Base-by-base conservation (phyloP, 2,329 filamentous ascomycete species). In the Diplocarpon mali region DNA sequence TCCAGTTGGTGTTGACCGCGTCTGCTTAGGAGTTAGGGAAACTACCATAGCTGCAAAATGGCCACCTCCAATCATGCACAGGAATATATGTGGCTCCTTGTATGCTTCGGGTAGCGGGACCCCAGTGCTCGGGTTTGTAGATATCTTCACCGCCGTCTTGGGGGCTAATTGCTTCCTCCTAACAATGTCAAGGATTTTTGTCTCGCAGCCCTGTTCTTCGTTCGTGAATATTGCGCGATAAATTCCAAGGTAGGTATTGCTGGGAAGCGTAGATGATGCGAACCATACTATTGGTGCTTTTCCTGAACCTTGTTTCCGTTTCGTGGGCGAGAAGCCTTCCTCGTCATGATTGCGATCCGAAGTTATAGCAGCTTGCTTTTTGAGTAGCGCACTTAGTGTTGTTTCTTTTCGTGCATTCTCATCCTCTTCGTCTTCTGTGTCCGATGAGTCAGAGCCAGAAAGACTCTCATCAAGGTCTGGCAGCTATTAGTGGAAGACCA, bases 31-130 rank as follows among this genome's bases (percentile, higher is more conserved):
- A 0, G 86, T 79, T 3, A 96, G 72, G 0, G 88, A 88, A 10
- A 98, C 85, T 10, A 96, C 72, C 89, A 96, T 96, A 40, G 85
- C 92, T 0, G 92, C 92, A 60, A 98, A 98, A 62, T 98, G 92
- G 0, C 92, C 92, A 48, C 92, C 92, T 17, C 92, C 92, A 40
- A 98, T 94, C 92, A 98, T 98, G 65, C 89, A 96, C 38, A 98
- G 75, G 61, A 98, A 96, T 40, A 95, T 79, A 61, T 96, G 89
- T 2, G 88, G 86, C 7, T 82, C 80, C 17, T 79, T 76, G 59
- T 82, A 77, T 3, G 69, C 69, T 9, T 73, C 65, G 1, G 70
- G 67, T 2, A 73, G 69, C 5, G 77, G 63, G 13, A 69, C 67
- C 2, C 78, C 76, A 38, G 80, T 78, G 45, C 76, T 78, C 31